Base-by-base conservation (phyloP, 2,329 filamentous ascomycete species). In the Tolypocladium album region DNA sequence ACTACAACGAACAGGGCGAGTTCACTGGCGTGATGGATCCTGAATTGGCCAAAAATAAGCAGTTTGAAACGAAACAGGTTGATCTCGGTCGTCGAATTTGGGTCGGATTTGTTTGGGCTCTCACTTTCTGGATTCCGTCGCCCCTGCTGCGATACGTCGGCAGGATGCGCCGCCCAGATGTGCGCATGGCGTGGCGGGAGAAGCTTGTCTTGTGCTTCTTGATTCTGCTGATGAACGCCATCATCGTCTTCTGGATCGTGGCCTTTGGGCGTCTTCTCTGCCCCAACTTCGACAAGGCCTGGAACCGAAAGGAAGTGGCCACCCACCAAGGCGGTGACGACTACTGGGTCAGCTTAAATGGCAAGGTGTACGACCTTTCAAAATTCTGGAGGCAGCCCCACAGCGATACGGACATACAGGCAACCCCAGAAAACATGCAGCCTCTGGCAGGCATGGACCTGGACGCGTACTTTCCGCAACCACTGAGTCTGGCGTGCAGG, bases 181-280 rank as follows among this genome's bases (percentile, higher is more conserved):
- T 99, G 11, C 89, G 94, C 34, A 89, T 97, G 85, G 94, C 94
- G 0, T 99, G 94, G 94, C 85, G 94, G 74, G 94, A 99, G 70
- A 99, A 99, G 75, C 58, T 99, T 13, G 88, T 94, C 0, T 78
- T 99, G 13, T 86, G 92, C 55, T 78, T 89, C 61, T 68, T 96
- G 58, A 97, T 99, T 66, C 71, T 89, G 38, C 67, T 99, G 15
- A 75, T 96, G 65, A 99, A 99, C 74, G 91, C 71, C 45, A 70
- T 84, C 36, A 84, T 99, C 62, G 80, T 97, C 61, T 99, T 99
- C 76, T 96, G 91, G 83, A 97, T 99, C 67, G 83, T 97, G 64
- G 84, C 77, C 45, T 94, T 99, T 67, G 92, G 93, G 40, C 85
- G 82, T 59, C 73, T 99, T 1, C 79, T 97, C 3, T 99, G 94